Evolutionary conservation across 495 filamentous ascomycete genomes (phyloP), one percentile per base, ranked within the genome.

Genomic region (Aspergillus homomorphus): DNA sequence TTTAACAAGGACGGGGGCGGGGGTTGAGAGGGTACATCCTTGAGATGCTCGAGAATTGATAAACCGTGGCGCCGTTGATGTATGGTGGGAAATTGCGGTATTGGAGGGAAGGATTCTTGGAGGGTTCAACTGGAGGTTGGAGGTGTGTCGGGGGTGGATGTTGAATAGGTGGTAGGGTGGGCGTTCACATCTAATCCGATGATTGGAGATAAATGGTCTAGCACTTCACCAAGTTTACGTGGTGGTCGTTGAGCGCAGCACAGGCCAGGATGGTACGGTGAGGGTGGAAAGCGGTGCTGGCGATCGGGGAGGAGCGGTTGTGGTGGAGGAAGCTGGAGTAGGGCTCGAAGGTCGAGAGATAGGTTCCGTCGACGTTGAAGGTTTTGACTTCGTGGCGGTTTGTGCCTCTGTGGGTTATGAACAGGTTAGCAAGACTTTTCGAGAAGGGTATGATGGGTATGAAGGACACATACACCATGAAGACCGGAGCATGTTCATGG

Each of bases 401-500:
- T 14, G 91, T 91, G 60, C 93, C 95, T 58, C 91, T 96, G 63
- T 21, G 43, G 33, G 7, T 21, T 26, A 23, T 28, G 33, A 22
- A 18, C 2, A 49, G 18, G 24, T 23, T 18, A 45, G 52, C 4
- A 18, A 51, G 28, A 18, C 9, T 22, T 23, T n/a, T 15, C n/a
- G 6, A 42, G 46, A 41, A 52, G 21, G 45, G 24, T 26, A 63
- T n/a, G 46, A 18, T 22, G 20, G 18, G 10, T 23, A 2, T 12
- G 46, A 49, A 45, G 7, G 49, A 33, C 24, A 85, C 89, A 75
- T 89, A 96, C 91, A 92, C 86, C 66, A 91, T 91, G 78, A 98
- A 96, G 7, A 99, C 92, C 26, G 94, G 94, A 46, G 96, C 85
- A 74, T 98, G 95, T 70, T 99, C 94, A 73, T 99, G 94, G 22